These are phyloP conservation scores for Fraxinus dipetala DNA, from an alignment of 305 asterid species.

Conservation along the genomic window DNA sequence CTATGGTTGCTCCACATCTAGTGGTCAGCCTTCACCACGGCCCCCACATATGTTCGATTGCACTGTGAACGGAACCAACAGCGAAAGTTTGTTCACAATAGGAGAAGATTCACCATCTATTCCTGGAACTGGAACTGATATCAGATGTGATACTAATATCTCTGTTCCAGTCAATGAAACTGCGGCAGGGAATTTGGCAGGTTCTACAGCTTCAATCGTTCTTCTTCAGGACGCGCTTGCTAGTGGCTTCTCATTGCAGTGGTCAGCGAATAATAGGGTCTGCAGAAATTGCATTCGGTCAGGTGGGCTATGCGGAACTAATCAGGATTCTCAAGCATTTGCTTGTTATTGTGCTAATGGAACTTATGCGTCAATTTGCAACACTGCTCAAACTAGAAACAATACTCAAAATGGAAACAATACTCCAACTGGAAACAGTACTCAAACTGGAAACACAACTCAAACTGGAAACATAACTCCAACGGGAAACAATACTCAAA, in stretches of 20 bases:
- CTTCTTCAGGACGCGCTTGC: conserved; percentile 25
- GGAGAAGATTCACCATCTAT: rapidly evolving
- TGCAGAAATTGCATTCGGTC: conserved; percentile 37
- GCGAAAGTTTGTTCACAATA: neutral
- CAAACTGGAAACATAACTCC: neutral
- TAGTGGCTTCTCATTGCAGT: conserved; percentile 46
- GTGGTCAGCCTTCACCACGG: neutral
- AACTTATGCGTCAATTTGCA: conserved; percentile 22
- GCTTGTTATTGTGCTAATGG: conserved; percentile 43
- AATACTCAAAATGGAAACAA: conserved; percentile 12
- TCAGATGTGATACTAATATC: conserved; percentile 27
- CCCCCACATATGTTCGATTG: conserved; percentile 22
- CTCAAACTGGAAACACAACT: neutral
- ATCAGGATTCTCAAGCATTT: conserved; percentile 26
- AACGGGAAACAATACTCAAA: neutral
- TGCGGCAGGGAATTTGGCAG: conserved; percentile 6
- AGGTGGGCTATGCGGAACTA: conserved; percentile 58
- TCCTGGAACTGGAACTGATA: neutral
- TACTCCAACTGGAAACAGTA: neutral
- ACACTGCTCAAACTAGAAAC: neutral
- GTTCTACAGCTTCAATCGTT: neutral
- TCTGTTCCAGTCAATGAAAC: conserved; percentile 33
- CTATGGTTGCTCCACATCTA: conserved; percentile 33
- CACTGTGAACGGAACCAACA: neutral
- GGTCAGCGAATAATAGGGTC: conserved; percentile 25